Conservation (phyloP, 2,329 filamentous ascomycete species). For the Westerdykella aurantiaca region DNA sequence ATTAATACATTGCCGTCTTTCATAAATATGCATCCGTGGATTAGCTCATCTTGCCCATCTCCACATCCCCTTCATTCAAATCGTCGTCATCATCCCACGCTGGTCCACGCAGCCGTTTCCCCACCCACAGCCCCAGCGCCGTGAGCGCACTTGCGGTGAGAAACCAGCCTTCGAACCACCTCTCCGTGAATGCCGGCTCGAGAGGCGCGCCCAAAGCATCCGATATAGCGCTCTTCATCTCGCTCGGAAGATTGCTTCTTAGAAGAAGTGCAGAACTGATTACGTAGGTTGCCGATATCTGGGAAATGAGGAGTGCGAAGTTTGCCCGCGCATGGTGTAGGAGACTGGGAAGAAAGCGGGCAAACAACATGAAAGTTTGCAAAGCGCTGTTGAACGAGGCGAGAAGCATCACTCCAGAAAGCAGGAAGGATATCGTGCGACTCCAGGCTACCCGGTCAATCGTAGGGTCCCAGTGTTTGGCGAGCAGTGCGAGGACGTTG, state of each 20-base stretch:
- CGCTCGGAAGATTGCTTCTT: constrained; percentile 68
- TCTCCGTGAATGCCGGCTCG: constrained; percentile 65
- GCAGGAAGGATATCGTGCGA: constrained; percentile 75
- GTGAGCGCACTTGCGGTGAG: constrained; percentile 62
- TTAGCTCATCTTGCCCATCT: constrained; percentile 65
- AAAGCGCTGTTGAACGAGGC: constrained; percentile 75
- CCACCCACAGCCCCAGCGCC: constrained; percentile 66
- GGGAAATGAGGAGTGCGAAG: constrained; percentile 70
- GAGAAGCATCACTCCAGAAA: constrained; percentile 76
- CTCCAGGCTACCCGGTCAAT: constrained; percentile 80
- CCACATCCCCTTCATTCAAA: constrained; percentile 50
- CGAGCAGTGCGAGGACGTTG: constrained; percentile 71
- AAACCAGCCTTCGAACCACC: constrained; percentile 88
- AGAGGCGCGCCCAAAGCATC: constrained; percentile 73
- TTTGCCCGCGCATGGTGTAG: constrained; percentile 70
- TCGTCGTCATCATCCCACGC: constrained; percentile 37
- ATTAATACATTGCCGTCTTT: too few relatives aligned
- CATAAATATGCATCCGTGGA: not conserved
- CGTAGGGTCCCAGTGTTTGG: constrained; percentile 76
- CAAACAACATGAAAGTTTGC: constrained; percentile 79
- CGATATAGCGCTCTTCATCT: constrained; percentile 70
- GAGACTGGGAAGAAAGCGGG: constrained; percentile 66
- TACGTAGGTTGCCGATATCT: constrained; percentile 79
- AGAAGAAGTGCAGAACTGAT: constrained; percentile 73
- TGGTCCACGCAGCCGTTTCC: constrained; percentile 52